A percentile compares a stretch with the other conserved stretches of the same genome.
Conservation (phyloP, 257 asterid genomes). For the Gynochthodes officinalis region DNA sequence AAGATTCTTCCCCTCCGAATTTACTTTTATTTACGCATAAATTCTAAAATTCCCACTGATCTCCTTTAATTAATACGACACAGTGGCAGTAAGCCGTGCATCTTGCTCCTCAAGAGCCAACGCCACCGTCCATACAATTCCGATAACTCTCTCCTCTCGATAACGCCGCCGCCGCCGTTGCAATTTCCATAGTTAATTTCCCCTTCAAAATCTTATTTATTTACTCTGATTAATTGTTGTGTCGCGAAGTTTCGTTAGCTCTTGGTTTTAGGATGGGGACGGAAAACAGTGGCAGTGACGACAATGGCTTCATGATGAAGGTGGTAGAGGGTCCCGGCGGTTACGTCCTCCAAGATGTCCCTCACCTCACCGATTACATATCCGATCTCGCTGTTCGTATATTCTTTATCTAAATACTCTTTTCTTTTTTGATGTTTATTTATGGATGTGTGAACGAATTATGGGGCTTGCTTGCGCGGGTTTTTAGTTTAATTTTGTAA, state of each 20-base stretch:
- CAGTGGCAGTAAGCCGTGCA: neutral
- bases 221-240: neutral
- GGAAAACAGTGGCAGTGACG: constrained; percentile 29
- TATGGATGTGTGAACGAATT: neutral
- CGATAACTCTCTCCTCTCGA: no score
- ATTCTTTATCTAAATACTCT: neutral
- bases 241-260: neutral
- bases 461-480: neutral
- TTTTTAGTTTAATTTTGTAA: neutral
- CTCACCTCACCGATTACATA: constrained; percentile 81
- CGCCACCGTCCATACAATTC: neutral
- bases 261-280: neutral
- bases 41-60: no score
- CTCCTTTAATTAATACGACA: no score
- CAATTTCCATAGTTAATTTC: neutral
- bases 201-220: neutral
- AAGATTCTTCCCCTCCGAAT: no score
- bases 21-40: no score
- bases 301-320: constrained; percentile 61
- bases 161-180: neutral
- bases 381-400: constrained; percentile 60
- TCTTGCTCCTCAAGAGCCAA: neutral
- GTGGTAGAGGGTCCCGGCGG: constrained; percentile 60
- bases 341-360: constrained; percentile 87
- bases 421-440: neutral